Percentiles rank a stretch among this genome's conserved stretches.
These are phyloP conservation scores for Trichoderma semiorbis DNA, from an alignment of 2,329 filamentous ascomycete genomes.

Conservation along the genomic window DNA sequence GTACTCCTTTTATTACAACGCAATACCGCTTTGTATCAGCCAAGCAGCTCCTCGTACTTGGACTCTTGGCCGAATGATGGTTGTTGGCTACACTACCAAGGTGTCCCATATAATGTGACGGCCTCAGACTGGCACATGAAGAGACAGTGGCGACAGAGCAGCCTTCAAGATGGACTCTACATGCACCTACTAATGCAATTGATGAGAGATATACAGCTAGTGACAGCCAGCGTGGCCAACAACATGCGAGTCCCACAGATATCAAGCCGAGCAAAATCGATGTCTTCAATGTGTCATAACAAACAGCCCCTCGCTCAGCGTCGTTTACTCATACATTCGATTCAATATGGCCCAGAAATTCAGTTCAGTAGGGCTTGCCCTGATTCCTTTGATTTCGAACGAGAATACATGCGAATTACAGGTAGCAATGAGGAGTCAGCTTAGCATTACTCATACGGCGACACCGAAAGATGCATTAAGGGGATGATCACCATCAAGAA, in stretches of 20 bases:
- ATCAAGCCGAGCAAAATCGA: background rate
- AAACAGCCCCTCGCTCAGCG: background rate
- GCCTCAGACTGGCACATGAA: background rate
- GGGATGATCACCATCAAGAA: background rate
- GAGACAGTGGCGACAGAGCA: background rate
- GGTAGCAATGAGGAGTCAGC: background rate
- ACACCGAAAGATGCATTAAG: background rate
- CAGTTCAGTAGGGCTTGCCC: background rate
- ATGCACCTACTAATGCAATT: background rate
- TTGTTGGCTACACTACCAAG: background rate
- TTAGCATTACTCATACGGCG: background rate
- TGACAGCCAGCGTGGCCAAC: background rate
- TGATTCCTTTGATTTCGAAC: background rate
- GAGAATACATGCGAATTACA: background rate
- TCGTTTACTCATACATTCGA: background rate
- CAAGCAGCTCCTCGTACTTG: background rate
- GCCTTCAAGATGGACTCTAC: background rate
- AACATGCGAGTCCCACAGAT: background rate
- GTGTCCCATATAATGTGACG: background rate
- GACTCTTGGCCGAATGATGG: background rate
- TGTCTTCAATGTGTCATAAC: background rate
- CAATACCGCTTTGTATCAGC: background rate
- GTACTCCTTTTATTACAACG: background rate
- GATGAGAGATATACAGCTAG: background rate
- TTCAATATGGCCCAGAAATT: background rate